Evolutionary conservation across 2,329 filamentous ascomycete species (phyloP), one percentile per base, ranked within the genome.

Genomic region (Plectosphaerella sp.): DNA sequence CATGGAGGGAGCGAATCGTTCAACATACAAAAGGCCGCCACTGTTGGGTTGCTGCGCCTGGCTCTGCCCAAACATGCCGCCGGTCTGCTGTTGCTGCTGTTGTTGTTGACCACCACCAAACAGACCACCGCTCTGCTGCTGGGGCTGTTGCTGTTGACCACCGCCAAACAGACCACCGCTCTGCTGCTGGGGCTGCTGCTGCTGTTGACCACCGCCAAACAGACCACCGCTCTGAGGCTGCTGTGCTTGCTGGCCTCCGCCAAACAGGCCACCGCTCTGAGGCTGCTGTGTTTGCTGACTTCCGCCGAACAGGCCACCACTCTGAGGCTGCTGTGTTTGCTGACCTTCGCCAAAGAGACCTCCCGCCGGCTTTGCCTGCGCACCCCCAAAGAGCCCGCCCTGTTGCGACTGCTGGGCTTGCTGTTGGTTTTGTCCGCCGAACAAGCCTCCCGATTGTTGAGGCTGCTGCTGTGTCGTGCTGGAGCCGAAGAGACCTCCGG

Each of bases 401-500:
- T 41, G 37, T 18, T 18, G 15, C 16, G 10, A 11, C 37, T 41
- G 37, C 16, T 41, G 37, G 14, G 10, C 15, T 14, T 41, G 37
- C 9, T 41, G 37, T n/a, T 41, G 37, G 14, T 41, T 41, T 14
- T 41, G 37, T 18, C 15, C 16, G 37, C 37, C 37, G 37, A 41
- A 41, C 37, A 41, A 14, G 14, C 37, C 37, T 41, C 37, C 37
- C 37, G 37, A n/a, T 22, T 43, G 41, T 7, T 33, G 28, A 12
- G 18, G n/a, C 41, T 20, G 41, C 18, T 20, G n/a, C 5, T 43
- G 41, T 20, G 41, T 43, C 4, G n/a, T 43, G 41, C 58, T 54
- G 43, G 67, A 65, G 47, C 70, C 70, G 54, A 74, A 72, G 15
- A 75, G 64, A 47, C 66, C 65, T 14, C 64, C 64, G 18, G 68